phyloP scores from a whole-genome alignment of 345 rosid species.

The Dipteronia sinensis region DNA sequence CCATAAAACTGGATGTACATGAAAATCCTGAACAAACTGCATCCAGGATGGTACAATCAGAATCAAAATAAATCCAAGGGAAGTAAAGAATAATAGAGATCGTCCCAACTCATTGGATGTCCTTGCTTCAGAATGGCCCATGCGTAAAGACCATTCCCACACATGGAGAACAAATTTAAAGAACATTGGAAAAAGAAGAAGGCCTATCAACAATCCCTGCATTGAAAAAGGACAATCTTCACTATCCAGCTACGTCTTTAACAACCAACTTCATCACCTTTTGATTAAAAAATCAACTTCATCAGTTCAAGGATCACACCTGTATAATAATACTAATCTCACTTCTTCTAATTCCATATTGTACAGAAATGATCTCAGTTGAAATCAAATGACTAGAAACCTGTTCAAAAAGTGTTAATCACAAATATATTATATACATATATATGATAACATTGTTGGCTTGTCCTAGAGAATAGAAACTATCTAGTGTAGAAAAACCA shows the following conservation, averaged over 20 bases:
- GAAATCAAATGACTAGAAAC: constrained; percentile 44
- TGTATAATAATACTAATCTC: constrained; percentile 80
- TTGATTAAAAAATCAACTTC: constrained; percentile 8
- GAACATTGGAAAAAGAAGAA: constrained; percentile 67
- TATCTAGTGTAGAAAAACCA: constrained; percentile 26
- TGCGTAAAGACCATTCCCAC: constrained; percentile 29
- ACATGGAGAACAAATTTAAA: constrained; percentile 50
- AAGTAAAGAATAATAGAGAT: constrained; percentile 58
- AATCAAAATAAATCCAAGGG: constrained; percentile 49
- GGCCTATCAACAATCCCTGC: constrained; percentile 84
- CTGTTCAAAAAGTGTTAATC: constrained; percentile 41
- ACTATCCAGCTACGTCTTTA: constrained; percentile 17
- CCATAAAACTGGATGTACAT: constrained; percentile 82
- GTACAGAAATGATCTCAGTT: constrained; percentile 44
- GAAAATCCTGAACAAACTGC: constrained; percentile 75
- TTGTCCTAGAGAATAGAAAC: constrained; percentile 20
- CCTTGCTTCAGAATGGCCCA: constrained; percentile 31
- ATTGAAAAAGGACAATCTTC: constrained; percentile 20
- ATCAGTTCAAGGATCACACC: constrained; percentile 37
- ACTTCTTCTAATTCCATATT: constrained; percentile 65
- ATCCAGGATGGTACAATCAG: constrained; percentile 77
- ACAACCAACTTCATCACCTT: constrained; percentile 17
- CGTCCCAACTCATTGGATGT: constrained; percentile 39
- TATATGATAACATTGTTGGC: constrained; percentile 15
- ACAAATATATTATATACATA: constrained; percentile 8